Base-by-base conservation (phyloP, 495 filamentous ascomycete genomes). In the Aspergillus kassunensis region DNA sequence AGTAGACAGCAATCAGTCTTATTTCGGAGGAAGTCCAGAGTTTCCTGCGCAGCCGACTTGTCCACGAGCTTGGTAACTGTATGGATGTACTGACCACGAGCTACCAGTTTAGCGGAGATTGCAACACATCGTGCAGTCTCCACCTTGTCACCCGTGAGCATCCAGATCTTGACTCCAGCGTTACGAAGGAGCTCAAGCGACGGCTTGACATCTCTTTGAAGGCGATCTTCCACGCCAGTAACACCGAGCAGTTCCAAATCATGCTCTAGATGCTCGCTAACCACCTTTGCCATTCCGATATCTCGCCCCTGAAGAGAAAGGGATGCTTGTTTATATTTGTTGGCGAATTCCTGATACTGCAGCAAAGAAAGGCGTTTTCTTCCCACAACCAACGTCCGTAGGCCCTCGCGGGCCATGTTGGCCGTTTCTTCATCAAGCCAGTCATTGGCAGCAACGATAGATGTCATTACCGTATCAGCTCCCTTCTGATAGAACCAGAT, bases 401-500 rank as follows among this genome's bases (percentile, higher is more conserved):
- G 74, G 19, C 95, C 95, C 72, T 99, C 95, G 16, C 95, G 82
- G 3, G 95, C 95, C 95, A 99, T 97, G 60, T 99, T 99, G 2
- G 89, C 88, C 2, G 92, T 97, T 65, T 99, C 95, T 61, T 99
- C 95, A 51, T 97, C 95, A 3, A 99, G 80, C 95, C 95, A 99
- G 74, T 97, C 93, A 62, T 97, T 97, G 11, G 90, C 80, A 12
- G 85, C 88, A 23, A 99, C 95, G 55, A 99, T 97, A 11, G 87
- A 79, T 13, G 83, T 77, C 95, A 99, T 99, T 37, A 97, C 91
- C 0, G 95, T 97, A 64, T 99, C 95, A 6, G 95, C 95, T 21
- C 95, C 95, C 66, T 99, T 99, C 55, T 99, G 91, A 60, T 90
- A 99, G 68, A 99, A 99, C 90, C 93, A 97, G 19, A 97, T 91